phyloP scores from a whole-genome alignment of 192 early-diverging fungal genomes.

The Coemansia sp. region DNA sequence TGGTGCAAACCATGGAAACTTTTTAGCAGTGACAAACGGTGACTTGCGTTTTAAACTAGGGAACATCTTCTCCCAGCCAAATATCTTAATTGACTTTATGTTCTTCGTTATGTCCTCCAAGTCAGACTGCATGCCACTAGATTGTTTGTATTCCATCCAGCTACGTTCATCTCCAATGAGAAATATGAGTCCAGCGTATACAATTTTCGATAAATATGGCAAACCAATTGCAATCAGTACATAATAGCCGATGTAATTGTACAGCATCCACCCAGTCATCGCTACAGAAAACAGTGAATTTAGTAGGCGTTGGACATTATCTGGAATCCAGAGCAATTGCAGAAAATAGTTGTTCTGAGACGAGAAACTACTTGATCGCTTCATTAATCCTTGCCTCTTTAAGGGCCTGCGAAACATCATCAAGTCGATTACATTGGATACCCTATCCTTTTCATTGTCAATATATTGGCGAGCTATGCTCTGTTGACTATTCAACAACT shows the following conservation, averaged over 20 bases:
- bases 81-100: too few species aligned
- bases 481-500: slow-evolving; percentile 5
- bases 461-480: background rate
- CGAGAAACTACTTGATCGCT: background rate
- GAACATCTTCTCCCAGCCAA: slow-evolving; percentile 42
- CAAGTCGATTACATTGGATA: background rate
- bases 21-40: background rate
- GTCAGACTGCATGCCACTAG: background rate
- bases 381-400: slow-evolving; percentile 1
- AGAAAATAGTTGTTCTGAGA: background rate
- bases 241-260: slow-evolving; percentile 19
- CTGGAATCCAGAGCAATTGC: background rate
- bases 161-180: background rate
- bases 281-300: too few species aligned
- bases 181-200: background rate
- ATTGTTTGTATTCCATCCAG: background rate
- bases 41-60: background rate
- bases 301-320: background rate
- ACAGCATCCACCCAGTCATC: too few species aligned
- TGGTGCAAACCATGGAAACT: too few species aligned
- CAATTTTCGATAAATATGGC: slow-evolving; percentile 1
- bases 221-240: slow-evolving; percentile 1
- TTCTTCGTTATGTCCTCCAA: slow-evolving; percentile 12
- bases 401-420: slow-evolving; percentile 32
- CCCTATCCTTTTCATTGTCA: background rate